Percentiles rank a stretch among this genome's conserved stretches.
phyloP scores from a whole-genome alignment of 345 rosid species.

The Corymbia maculata region DNA sequence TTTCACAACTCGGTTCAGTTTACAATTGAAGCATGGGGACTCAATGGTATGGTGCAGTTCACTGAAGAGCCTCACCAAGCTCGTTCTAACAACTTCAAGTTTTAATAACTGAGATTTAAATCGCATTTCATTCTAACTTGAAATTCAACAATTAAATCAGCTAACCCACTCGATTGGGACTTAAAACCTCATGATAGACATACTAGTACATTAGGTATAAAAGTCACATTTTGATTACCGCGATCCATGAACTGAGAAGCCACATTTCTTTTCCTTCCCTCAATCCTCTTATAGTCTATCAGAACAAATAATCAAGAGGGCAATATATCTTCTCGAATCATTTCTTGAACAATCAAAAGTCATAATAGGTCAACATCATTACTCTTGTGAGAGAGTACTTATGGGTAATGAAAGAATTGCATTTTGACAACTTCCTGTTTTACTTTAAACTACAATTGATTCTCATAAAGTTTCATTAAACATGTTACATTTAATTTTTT shows the following conservation, averaged over 20 bases:
- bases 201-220: background rate
- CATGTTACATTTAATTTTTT: conserved; percentile 14
- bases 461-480: background rate
- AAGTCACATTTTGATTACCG: background rate
- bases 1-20: background rate
- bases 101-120: background rate
- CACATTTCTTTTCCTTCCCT: background rate
- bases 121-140: background rate
- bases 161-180: background rate
- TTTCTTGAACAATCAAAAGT: background rate
- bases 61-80: background rate
- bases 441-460: background rate
- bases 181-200: background rate
- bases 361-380: background rate
- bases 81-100: background rate
- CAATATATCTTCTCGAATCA: background rate
- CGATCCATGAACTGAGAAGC: background rate
- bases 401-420: background rate
- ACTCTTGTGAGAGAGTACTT: background rate
- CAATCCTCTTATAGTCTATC: background rate
- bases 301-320: background rate
- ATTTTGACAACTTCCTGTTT: background rate
- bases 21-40: background rate
- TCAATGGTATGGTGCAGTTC: background rate
- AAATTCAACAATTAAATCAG: background rate